Evolutionary conservation across 352 stramenopile species (phyloP), one percentile per base, ranked within the genome.

Genomic region (Pythium phragmitis): DNA sequence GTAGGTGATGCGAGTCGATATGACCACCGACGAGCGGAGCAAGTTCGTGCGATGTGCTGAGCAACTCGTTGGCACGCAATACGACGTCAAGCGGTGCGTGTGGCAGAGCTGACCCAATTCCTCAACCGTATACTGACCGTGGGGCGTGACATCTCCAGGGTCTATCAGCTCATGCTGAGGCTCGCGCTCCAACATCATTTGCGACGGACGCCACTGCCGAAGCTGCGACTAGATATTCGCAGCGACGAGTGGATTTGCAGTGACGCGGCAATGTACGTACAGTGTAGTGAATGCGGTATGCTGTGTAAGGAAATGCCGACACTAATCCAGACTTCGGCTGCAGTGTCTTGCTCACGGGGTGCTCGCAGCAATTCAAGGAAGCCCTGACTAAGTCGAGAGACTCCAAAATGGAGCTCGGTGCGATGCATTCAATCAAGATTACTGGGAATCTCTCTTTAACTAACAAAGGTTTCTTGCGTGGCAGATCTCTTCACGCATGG

Each of bases 191-290:
- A 90, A 48, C 72, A 85, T 17, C 23, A 86, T 33, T 72, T 65
- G 1, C 70, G 73, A 7, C 68, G 68, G 11, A 79, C 59, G 37
- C 77, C 80, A 8, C 48, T 92, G 12, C 67, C 61, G 8, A 82
- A 66, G 56, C 62, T 92, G 11, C 71, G 76, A 0, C 61, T 89
- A 54, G 75, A 88, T 45, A 59, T 78, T 9, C 73, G 79, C 51
- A 82, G 57, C 55, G 76, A 89, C 48, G 60, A 75, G 11, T 92
- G 83, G 83, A 90, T 92, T 57, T 92, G 83, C 63, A 92, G 74
- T 45, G 83, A 92, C 53, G 80, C 83, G 19, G 82, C 87, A 50
- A 79, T 92, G 82, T 92, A 65, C 52, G 80, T 46, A 17, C 16
- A 16, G 39, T 14, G 39, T 46, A 16, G 39, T 14, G 39, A 46